Percentiles rank a stretch among this genome's conserved stretches.
phyloP scores from a whole-genome alignment of 257 asterid species.

The Fraxinus pennsylvanica region DNA sequence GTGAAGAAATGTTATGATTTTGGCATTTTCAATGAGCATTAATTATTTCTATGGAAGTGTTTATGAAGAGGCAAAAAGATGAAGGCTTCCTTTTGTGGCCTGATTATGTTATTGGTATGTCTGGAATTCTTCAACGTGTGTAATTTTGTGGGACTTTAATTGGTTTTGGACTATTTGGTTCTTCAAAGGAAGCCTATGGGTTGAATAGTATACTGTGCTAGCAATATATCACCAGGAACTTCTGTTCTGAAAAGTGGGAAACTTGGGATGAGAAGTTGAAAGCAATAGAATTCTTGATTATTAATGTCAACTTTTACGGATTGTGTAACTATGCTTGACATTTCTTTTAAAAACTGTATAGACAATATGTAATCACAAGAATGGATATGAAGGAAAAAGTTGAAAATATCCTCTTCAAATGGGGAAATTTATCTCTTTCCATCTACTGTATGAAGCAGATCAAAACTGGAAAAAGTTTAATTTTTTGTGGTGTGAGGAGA shows the following conservation, averaged over 20 bases:
- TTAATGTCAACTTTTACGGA: constrained; percentile 6
- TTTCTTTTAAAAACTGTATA: background rate
- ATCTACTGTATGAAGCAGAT: constrained; percentile 14
- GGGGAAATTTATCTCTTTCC: constrained; percentile 17
- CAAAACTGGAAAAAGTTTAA: background rate
- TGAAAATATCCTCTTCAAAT: background rate
- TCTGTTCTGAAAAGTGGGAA: constrained; percentile 13
- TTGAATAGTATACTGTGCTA: background rate
- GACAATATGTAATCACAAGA: constrained; percentile 17
- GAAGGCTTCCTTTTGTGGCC: constrained; percentile 5
- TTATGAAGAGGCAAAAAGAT: constrained; percentile 6
- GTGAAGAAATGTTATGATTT: constrained; percentile 1
- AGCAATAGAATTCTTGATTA: background rate
- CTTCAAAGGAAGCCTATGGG: background rate
- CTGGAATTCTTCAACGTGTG: background rate
- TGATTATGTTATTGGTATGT: constrained; percentile 8
- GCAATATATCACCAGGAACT: background rate
- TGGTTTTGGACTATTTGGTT: constrained; percentile 15
- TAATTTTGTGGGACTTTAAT: constrained; percentile 1
- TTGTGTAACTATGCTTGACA: constrained; percentile 9
- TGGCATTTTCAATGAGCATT: background rate
- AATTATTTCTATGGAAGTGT: constrained; percentile 6
- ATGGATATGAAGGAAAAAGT: constrained; percentile 8
- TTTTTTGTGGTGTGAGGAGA: constrained; percentile 14
- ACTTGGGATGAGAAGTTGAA: constrained; percentile 5